Evolutionary conservation across 495 filamentous ascomycete genomes (phyloP).

Genomic region (Neurospora terricola): DNA sequence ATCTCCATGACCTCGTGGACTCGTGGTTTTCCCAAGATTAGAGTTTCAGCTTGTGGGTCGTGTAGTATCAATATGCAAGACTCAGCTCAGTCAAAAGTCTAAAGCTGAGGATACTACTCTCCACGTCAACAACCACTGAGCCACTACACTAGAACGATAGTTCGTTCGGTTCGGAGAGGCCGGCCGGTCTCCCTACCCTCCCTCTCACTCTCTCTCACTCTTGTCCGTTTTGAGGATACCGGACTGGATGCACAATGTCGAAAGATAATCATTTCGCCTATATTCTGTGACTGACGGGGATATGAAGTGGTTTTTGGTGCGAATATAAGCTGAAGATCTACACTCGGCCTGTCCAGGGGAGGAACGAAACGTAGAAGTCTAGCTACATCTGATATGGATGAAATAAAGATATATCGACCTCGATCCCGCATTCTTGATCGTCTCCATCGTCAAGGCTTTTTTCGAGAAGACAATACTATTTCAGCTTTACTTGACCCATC

Average conservation of each 20-base stretch:
- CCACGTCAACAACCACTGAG: neutral
- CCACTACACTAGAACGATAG: neutral
- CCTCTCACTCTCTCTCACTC: neutral
- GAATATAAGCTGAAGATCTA: neutral
- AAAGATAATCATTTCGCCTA: neutral
- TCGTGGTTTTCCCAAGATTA: neutral
- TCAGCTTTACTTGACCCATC: neutral
- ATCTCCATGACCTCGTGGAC: neutral
- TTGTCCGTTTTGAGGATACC: neutral
- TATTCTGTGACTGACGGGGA: neutral
- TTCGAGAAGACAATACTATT: neutral
- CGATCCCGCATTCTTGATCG: neutral
- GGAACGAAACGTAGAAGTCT: no score
- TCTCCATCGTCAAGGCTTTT: neutral
- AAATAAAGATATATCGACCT: neutral
- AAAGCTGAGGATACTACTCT: neutral
- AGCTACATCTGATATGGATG: neutral
- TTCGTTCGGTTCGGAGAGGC: neutral
- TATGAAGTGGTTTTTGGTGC: no score
- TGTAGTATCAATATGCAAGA: neutral
- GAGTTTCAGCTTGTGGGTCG: neutral
- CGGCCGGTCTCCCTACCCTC: neutral
- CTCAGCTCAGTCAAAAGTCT: neutral
- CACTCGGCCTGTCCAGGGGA: no score
- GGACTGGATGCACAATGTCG: neutral